A percentile compares a stretch with the other conserved stretches of the same genome.
Conservation (phyloP, 2,329 filamentous ascomycete species). For the Claviceps maximensis region DNA sequence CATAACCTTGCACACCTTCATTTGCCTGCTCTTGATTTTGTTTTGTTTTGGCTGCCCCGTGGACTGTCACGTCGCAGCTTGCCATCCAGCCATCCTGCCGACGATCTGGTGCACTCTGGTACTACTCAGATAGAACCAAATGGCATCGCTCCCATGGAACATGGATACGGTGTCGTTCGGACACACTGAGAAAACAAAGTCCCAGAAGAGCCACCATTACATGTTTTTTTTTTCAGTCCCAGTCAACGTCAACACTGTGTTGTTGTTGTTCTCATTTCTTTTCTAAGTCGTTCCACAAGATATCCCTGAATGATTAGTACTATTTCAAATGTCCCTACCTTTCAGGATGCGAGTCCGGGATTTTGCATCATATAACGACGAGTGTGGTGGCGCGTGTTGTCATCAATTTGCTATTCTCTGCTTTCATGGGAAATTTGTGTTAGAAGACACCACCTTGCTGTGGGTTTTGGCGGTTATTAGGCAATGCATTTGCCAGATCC, state of each 20-base stretch:
- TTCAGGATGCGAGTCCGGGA: background rate
- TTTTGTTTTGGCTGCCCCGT: too few species aligned
- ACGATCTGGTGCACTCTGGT: background rate
- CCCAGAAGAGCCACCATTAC: background rate
- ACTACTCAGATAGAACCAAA: background rate
- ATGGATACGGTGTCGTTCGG: background rate
- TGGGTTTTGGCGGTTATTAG: background rate
- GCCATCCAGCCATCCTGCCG: background rate
- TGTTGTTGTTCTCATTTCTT: background rate
- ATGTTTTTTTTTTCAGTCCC: background rate
- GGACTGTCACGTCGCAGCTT: background rate
- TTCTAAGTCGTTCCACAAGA: background rate
- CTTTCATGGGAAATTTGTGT: background rate
- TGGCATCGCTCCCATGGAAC: background rate
- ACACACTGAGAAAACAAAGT: background rate
- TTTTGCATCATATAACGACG: background rate
- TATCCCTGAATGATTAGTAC: background rate
- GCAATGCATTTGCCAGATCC: background rate
- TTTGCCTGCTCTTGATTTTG: background rate
- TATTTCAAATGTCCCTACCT: constrained; percentile 1
- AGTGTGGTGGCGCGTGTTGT: background rate
- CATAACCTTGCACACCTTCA: background rate
- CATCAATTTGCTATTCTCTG: background rate
- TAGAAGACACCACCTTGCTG: background rate
- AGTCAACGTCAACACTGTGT: background rate